Evolutionary conservation across 495 filamentous ascomycete species (phyloP), one percentile per base, ranked within the genome.

Genomic region (Bathelium albidoporum): DNA sequence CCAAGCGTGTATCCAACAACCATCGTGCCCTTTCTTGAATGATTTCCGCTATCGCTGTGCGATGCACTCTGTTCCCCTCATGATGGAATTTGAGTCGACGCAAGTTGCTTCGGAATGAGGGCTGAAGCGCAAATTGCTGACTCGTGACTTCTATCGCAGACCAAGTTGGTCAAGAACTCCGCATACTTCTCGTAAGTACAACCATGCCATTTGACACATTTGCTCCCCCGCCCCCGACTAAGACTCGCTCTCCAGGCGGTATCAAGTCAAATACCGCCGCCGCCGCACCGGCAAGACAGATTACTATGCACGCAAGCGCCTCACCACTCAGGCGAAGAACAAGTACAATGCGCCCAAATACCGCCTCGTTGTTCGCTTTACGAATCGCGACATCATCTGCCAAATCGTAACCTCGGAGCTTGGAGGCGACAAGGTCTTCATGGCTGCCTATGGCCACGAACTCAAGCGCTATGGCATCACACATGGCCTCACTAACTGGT

Each of bases 251-350:
- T 60, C 60, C 77, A 96, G 92, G 75, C 91, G 94, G 77, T 99
- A 89, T 83, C 94, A 99, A 84, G 96, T 93, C 78, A 99, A 99
- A 87, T 99, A 97, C 89, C 93, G 89, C 81, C 91, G 94, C 78
- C 87, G 94, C 76, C 87, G 94, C 67, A 76, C 86, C 77, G 94
- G 94, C 77, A 99, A 97, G 89, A 99, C 94, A 81, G 94, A 99
- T 77, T 99, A 99, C 89, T 97, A 96, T 78, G 94, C 94, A 75
- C 94, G 94, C 81, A 96, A 97, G 87, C 89, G 94, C 73, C 83
- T 99, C 80, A 95, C 96, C 86, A 92, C 90, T 81, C 94, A 99
- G 84, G 94, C 94, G 79, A 99, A 97, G 91, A 97, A 97, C 90
- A 97, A 97, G 86, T 98, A 97, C 89, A 94, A 92, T 79, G 88